phyloP scores from a whole-genome alignment of 2,329 filamentous ascomycete species.

The Nemania abortiva region DNA sequence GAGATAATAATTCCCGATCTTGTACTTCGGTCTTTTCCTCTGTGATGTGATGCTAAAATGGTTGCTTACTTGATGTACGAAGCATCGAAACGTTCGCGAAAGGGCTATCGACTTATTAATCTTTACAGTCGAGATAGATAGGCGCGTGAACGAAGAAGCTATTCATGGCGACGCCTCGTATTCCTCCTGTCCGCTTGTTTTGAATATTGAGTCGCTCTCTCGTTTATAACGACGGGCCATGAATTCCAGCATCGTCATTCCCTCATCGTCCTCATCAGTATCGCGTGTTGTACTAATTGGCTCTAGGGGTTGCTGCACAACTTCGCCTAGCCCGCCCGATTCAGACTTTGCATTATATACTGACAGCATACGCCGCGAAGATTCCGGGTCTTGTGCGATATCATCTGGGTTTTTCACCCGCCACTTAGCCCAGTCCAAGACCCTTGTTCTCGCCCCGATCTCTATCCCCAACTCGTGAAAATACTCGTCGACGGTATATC shows the following conservation, averaged over 20 bases:
- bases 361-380: neutral
- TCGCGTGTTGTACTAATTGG: neutral
- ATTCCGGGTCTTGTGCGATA: neutral
- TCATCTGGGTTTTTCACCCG: neutral
- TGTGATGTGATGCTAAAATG: neutral
- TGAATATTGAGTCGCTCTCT: neutral
- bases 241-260: conserved; percentile 32
- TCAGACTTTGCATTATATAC: neutral
- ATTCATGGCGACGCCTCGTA: neutral
- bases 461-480: neutral
- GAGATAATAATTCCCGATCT: neutral
- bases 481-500: conserved; percentile 22
- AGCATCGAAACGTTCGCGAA: neutral
- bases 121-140: neutral
- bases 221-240: conserved; percentile 21
- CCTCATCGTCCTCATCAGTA: conserved; percentile 2
- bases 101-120: neutral
- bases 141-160: neutral
- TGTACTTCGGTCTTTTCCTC: neutral
- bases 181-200: neutral
- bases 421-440: neutral
- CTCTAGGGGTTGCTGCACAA: neutral
- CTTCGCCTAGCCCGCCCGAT: neutral
- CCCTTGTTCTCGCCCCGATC: neutral
- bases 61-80: neutral